Percentiles rank a stretch among this genome's conserved stretches.
Conservation (phyloP, 768 basidiomycete genomes). For the Boletus sp. region DNA sequence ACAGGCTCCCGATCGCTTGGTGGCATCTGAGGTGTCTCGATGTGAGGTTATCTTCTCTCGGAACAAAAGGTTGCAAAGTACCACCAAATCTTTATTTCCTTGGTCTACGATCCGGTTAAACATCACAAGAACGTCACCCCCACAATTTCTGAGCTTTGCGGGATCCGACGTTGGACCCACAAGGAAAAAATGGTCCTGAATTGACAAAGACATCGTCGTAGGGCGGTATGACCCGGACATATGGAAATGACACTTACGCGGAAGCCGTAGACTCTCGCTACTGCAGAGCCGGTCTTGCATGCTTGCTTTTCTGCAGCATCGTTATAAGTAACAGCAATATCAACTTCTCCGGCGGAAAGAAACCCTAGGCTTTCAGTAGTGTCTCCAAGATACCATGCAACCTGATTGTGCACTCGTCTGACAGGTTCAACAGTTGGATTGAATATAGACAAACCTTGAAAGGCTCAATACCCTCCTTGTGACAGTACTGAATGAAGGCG, state of each 20-base stretch:
- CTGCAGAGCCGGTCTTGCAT: slow-evolving; percentile 31
- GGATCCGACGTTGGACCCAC: slow-evolving; percentile 51
- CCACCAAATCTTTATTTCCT: slow-evolving; percentile 44
- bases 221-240: not conserved
- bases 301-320: slow-evolving; percentile 46
- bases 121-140: slow-evolving; percentile 35
- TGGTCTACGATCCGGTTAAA: slow-evolving; percentile 46
- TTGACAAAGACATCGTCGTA: not conserved
- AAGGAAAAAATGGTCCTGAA: slow-evolving; percentile 50
- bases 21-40: slow-evolving; percentile 20
- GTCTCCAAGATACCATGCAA: slow-evolving; percentile 58
- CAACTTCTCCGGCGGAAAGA: slow-evolving; percentile 42
- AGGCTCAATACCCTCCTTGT: slow-evolving; percentile 23
- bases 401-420: slow-evolving; percentile 28
- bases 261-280: slow-evolving; percentile 42
- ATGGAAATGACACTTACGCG: slow-evolving; percentile 32
- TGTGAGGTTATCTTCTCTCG: not conserved
- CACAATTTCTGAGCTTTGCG: slow-evolving; percentile 37
- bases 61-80: slow-evolving; percentile 18
- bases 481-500: slow-evolving; percentile 39
- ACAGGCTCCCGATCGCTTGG: slow-evolving; percentile 35
- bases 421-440: not conserved
- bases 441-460: slow-evolving; percentile 31
- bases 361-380: slow-evolving; percentile 49
- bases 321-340: slow-evolving; percentile 54